Evolutionary conservation across 2,329 filamentous ascomycete species (phyloP).

Genomic region (Neodidymelliopsis sp.): DNA sequence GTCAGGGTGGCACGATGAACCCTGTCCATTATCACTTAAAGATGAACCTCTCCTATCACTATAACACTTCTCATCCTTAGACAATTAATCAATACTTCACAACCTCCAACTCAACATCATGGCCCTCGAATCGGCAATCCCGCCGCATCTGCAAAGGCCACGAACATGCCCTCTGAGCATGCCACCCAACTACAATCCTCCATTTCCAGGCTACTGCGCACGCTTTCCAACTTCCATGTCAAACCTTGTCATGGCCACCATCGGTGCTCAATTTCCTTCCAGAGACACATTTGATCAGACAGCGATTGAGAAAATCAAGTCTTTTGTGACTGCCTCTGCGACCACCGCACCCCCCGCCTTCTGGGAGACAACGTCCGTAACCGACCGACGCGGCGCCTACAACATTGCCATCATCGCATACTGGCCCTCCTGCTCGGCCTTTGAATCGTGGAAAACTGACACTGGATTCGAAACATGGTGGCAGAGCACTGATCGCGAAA

Average conservation of each 20-base stretch:
- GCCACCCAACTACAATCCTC: slow-evolving; percentile 36
- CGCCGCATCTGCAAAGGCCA: slow-evolving; percentile 25
- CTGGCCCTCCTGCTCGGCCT: slow-evolving; percentile 44
- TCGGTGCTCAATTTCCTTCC: slow-evolving; percentile 41
- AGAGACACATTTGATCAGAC: neutral
- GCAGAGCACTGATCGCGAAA: slow-evolving; percentile 37
- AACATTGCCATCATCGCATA: slow-evolving; percentile 52
- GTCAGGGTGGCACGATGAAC: neutral
- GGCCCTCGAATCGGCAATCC: slow-evolving; percentile 38
- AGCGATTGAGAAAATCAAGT: slow-evolving; percentile 25
- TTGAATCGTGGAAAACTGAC: slow-evolving; percentile 42
- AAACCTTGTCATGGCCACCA: slow-evolving; percentile 45
- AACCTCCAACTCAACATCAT: slow-evolving; percentile 2
- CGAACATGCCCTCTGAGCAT: slow-evolving; percentile 28
- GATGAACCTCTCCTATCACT: too few species aligned
- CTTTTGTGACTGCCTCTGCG: slow-evolving; percentile 22
- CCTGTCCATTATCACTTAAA: neutral
- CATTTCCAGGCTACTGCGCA: slow-evolving; percentile 43
- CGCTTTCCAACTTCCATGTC: slow-evolving; percentile 43
- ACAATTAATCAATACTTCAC: neutral
- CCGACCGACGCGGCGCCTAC: slow-evolving; percentile 36
- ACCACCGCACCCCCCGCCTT: slow-evolving; percentile 24
- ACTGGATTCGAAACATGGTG: slow-evolving; percentile 53
- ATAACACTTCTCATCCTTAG: neutral
- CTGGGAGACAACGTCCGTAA: slow-evolving; percentile 48